phyloP scores from a whole-genome alignment of 148 eudicot genomes.

The Rhododendron ovatum region DNA sequence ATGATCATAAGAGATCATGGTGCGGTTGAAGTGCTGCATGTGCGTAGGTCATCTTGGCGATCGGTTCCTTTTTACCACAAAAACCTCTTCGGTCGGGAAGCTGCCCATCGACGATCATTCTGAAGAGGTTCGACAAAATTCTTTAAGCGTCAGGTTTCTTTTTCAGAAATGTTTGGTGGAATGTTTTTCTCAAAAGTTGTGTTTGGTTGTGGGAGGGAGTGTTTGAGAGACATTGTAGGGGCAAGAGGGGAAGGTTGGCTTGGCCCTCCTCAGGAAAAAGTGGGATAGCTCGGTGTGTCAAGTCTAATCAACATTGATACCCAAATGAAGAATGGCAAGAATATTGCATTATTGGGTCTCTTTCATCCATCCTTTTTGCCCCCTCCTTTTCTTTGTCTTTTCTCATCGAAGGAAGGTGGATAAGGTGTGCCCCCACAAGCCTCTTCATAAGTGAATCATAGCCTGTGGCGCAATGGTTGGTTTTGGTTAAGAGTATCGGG shows the following conservation, averaged over 20 bases:
- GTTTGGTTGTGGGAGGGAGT: background rate
- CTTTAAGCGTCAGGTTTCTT: background rate
- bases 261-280: background rate
- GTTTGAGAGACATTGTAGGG: background rate
- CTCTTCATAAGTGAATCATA: background rate
- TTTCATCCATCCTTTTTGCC: conserved; percentile 16
- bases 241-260: background rate
- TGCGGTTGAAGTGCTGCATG: background rate
- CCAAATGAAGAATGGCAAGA: conserved; percentile 14
- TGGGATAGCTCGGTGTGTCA: conserved; percentile 14
- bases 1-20: background rate
- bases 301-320: conserved; percentile 10
- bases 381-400: background rate
- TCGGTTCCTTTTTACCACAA: background rate
- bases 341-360: conserved; percentile 19
- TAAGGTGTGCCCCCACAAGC: conserved; percentile 5
- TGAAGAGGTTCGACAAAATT: background rate
- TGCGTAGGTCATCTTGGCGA: background rate
- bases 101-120: background rate
- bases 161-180: background rate
- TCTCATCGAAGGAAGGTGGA: conserved; percentile 5
- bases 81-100: background rate
- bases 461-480: conserved; percentile 8
- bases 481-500: conserved; percentile 10
- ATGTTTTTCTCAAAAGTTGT: background rate